A percentile compares a stretch with the other conserved stretches of the same genome.
Conservation (phyloP, 2,329 filamentous ascomycete species). For the Lojkania enalia region DNA sequence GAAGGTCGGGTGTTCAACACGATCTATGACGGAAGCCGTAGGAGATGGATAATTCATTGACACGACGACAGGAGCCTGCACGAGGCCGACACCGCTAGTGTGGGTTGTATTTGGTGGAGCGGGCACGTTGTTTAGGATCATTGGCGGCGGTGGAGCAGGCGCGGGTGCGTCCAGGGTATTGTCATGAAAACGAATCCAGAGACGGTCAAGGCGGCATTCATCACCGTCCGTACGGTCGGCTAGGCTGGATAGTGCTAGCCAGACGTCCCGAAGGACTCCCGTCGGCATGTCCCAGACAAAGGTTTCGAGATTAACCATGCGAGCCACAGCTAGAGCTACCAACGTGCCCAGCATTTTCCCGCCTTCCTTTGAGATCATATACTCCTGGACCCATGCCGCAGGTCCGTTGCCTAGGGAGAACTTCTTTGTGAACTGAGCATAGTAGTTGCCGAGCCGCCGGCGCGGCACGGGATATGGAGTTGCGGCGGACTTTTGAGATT, state of each 20-base stretch:
- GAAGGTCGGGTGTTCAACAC: conserved; percentile 78
- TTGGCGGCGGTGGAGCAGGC: conserved; percentile 43
- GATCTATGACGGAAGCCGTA: conserved; percentile 45
- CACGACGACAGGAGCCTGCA: conserved; percentile 38
- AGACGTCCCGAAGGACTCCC: conserved; percentile 78
- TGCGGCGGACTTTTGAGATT: conserved; percentile 10
- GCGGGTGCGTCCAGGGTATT: conserved; percentile 57
- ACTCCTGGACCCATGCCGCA: conserved; percentile 76
- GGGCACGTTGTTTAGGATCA: conserved; percentile 42
- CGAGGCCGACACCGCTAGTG: conserved; percentile 37
- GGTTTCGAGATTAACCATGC: conserved; percentile 79
- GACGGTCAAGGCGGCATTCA: conserved; percentile 68
- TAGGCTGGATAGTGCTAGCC: conserved; percentile 74
- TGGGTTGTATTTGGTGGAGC: conserved; percentile 45
- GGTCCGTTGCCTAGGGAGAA: conserved; percentile 86
- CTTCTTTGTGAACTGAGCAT: conserved; percentile 77
- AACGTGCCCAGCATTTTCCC: conserved; percentile 88
- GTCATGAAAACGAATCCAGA: conserved; percentile 85
- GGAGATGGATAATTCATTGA: conserved; percentile 33
- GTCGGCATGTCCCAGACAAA: conserved; percentile 92
- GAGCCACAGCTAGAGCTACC: conserved; percentile 75
- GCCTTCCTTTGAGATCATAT: conserved; percentile 78
- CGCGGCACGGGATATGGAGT: conserved; percentile 43
- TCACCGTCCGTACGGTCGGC: conserved; percentile 63
- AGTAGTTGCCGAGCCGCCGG: conserved; percentile 68